Evolutionary conservation across 305 asterid genomes (phyloP).

Genomic region (Lippia alba): DNA sequence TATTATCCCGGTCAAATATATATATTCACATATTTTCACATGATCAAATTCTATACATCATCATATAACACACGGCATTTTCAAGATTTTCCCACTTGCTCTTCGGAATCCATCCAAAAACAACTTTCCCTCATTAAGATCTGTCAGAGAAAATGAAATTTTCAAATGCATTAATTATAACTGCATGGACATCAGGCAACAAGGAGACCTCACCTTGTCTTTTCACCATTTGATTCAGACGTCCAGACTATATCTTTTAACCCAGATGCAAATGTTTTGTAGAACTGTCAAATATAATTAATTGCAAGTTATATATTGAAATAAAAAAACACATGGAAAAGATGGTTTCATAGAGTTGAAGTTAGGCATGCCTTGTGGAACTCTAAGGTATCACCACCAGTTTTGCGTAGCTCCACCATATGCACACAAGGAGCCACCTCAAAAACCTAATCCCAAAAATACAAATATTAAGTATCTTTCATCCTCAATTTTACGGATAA

Average conservation of each 20-base stretch:
- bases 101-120: no score
- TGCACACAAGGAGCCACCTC: constrained; percentile 90
- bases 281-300: constrained; percentile 54
- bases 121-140: neutral
- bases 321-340: neutral
- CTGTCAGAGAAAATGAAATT: constrained; percentile 10
- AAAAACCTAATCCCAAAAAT: constrained; percentile 57
- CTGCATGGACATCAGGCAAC: neutral
- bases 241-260: constrained; percentile 80
- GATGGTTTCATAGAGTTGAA: neutral
- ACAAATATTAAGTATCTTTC: constrained; percentile 1
- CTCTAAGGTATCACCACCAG: constrained; percentile 86
- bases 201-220: constrained; percentile 38
- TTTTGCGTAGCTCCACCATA: constrained; percentile 85
- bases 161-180: neutral
- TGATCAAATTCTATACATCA: no score
- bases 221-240: constrained; percentile 48
- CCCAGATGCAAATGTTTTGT: constrained; percentile 74
- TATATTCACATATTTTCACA: no score
- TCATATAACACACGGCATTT: no score
- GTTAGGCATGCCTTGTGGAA: constrained; percentile 68
- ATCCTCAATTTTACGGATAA: neutral
- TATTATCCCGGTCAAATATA: no score
- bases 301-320: no score
- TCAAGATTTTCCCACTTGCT: no score